Base-by-base conservation (phyloP, 352 stramenopile species). In the Globisporangium sylvaticum region DNA sequence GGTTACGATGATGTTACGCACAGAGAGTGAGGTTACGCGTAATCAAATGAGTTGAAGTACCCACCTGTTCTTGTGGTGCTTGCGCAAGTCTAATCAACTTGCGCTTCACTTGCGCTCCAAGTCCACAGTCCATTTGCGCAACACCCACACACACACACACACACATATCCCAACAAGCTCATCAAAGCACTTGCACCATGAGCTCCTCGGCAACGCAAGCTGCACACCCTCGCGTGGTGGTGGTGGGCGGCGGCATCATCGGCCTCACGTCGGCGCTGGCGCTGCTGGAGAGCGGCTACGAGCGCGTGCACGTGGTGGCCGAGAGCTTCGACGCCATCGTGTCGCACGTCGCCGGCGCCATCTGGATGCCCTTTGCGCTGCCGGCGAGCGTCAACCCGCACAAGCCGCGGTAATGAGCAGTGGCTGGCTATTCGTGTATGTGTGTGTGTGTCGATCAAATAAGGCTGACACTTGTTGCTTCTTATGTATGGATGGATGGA, bases 341-440 rank as follows among this genome's bases (percentile, higher is more conserved):
- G 31, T 92, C 84, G 27, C 81, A 90, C 63, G 74, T 88, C 7
- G 84, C 84, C 10, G 83, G 83, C n/a, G 83, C 81, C 5, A 77
- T 91, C 34, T 91, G 81, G 83, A 87, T 88, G 76, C 83, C 83
- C 1, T 91, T 91, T 63, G 83, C 82, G 52, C 63, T 91, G 31
- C 78, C 79, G 0, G 50, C 71, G 12, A 67, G 76, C 66, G 64
- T 68, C 1, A 73, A 82, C 56, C 58, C 73, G 10, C 34, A 81
- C 24, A 75, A 73, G 50, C 78, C 78, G 20, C 69, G 64, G 83
- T 90, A 34, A 15, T 42, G 18, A 5, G 2, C 18, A 44, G 14
- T 50, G 6, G n/a, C n/a, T n/a, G n/a, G n/a, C n/a, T n/a, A n/a
- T n/a, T n/a, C n/a, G n/a, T n/a, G n/a, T n/a, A n/a, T n/a, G n/a